A percentile compares a stretch with the other conserved stretches of the same genome.
Conservation (phyloP, 306 rosid species). For the Abrus precatorius region DNA sequence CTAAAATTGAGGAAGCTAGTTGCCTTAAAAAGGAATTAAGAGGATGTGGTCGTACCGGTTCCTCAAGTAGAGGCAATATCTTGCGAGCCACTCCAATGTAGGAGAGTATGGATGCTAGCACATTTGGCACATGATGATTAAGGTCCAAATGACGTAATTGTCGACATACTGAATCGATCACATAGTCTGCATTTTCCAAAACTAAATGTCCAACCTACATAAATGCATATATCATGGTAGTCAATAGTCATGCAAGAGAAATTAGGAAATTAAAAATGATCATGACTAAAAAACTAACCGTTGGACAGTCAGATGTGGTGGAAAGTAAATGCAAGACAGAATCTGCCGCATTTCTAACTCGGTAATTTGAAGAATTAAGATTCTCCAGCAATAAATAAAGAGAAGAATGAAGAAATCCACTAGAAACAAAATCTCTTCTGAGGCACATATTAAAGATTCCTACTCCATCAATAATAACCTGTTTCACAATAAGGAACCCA, state of each 20-base stretch:
- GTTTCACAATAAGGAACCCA: constrained; percentile 58
- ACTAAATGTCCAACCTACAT: constrained; percentile 87
- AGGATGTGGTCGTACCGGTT: constrained; percentile 69
- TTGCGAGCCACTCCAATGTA: constrained; percentile 87
- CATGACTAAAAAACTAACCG: constrained; percentile 60
- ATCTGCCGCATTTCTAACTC: constrained; percentile 85
- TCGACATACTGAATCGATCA: constrained; percentile 89
- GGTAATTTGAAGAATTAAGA: constrained; percentile 75
- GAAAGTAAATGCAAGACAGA: constrained; percentile 74
- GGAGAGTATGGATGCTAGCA: constrained; percentile 89
- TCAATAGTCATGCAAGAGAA: constrained; percentile 38
- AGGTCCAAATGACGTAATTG: constrained; percentile 92
- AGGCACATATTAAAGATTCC: constrained; percentile 85
- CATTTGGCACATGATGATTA: constrained; percentile 82
- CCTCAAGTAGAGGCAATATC: constrained; percentile 92
- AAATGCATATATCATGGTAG: constrained; percentile 19
- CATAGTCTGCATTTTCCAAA: constrained; percentile 90
- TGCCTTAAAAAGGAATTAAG: constrained; percentile 29
- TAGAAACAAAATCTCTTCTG: constrained; percentile 73
- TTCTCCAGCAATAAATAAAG: constrained; percentile 91
- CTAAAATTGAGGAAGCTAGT: constrained; percentile 34
- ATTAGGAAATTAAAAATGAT: constrained; percentile 15
- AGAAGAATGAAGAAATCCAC: constrained; percentile 94
- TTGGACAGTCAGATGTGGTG: constrained; percentile 66
- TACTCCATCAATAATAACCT: constrained; percentile 94